Evolutionary conservation across 768 basidiomycete species (phyloP).

Genomic region (Phlegmacium glaucopus): DNA sequence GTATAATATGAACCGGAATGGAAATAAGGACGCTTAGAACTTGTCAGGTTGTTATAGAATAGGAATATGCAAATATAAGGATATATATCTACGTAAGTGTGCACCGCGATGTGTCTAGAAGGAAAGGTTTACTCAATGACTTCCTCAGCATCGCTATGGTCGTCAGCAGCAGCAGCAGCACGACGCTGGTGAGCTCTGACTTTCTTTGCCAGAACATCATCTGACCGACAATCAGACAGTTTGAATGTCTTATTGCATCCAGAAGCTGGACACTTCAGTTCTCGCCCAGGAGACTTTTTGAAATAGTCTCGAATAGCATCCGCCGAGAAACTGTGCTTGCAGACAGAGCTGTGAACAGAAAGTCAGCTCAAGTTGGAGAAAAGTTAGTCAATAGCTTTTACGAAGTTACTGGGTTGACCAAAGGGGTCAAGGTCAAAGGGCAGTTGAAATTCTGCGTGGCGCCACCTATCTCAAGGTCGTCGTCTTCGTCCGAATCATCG

Average conservation of each 20-base stretch:
- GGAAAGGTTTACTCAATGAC: conserved; percentile 38
- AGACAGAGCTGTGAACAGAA: conserved; percentile 44
- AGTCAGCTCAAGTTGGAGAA: conserved; percentile 2
- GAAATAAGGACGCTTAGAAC: background rate
- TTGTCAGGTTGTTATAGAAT: background rate
- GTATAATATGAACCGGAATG: background rate
- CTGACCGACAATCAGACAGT: conserved; percentile 43
- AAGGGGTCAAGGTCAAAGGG: conserved; percentile 66
- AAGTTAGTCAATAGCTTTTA: conserved; percentile 33
- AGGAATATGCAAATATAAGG: background rate
- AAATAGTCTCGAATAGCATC: conserved; percentile 69
- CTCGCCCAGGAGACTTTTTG: conserved; percentile 20
- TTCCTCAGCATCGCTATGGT: conserved; percentile 62
- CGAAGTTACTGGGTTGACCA: conserved; percentile 82
- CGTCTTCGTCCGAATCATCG: conserved; percentile 80
- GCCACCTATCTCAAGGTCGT: conserved; percentile 88
- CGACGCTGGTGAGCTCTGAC: conserved; percentile 59
- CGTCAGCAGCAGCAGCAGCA: conserved; percentile 43
- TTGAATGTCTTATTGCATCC: conserved; percentile 66
- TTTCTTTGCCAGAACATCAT: conserved; percentile 60
- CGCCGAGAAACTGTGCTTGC: conserved; percentile 81
- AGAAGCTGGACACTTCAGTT: conserved; percentile 60
- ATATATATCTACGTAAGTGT: background rate
- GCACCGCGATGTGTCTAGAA: background rate
- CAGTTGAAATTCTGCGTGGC: conserved; percentile 81